A percentile compares a stretch with the other conserved stretches of the same genome.
Conservation (phyloP, 371 early-diverging fungal species). For the Globomyces sp. region DNA sequence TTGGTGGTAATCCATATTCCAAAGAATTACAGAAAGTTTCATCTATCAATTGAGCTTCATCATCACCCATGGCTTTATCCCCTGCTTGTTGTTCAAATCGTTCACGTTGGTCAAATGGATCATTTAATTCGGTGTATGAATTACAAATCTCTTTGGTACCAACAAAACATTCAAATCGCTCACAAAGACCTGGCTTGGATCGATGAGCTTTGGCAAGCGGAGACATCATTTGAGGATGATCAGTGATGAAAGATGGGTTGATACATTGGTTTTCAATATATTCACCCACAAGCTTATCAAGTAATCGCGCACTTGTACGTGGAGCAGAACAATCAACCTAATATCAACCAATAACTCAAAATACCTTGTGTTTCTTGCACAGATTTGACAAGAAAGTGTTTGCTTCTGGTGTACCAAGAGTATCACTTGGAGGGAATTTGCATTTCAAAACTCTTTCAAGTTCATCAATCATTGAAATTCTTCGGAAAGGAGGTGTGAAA, state of each 20-base stretch:
- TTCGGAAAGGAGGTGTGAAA: conserved; percentile 97
- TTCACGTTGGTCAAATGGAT: conserved; percentile 94
- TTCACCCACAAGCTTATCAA: conserved; percentile 99
- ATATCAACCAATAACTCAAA: not conserved
- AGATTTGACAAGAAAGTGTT: conserved; percentile 87
- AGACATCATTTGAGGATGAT: conserved; percentile 99
- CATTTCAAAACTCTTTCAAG: conserved; percentile 87
- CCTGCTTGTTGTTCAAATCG: conserved; percentile 97
- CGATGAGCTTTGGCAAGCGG: conserved; percentile 99
- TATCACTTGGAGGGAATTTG: conserved; percentile 87
- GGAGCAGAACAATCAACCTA: conserved; percentile 91
- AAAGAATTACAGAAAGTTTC: conserved; percentile 97
- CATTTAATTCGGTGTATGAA: conserved; percentile 99
- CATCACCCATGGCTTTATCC: conserved; percentile 98
- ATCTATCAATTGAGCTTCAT: conserved; percentile 98
- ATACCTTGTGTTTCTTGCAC: conserved; percentile 79
- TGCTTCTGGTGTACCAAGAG: conserved; percentile 78
- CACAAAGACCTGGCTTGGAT: conserved; percentile 87
- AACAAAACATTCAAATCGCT: conserved; percentile 99
- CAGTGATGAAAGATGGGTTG: conserved; percentile 96
- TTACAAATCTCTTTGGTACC: conserved; percentile 99
- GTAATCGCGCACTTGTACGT: conserved; percentile 90
- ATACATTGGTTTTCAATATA: conserved; percentile 95
- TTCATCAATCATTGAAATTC: conserved; percentile 91
- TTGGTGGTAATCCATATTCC: conserved; percentile 99